These are phyloP conservation scores for Priceomyces medius DNA, from an alignment of 805 yeast species.

Conservation along the genomic window DNA sequence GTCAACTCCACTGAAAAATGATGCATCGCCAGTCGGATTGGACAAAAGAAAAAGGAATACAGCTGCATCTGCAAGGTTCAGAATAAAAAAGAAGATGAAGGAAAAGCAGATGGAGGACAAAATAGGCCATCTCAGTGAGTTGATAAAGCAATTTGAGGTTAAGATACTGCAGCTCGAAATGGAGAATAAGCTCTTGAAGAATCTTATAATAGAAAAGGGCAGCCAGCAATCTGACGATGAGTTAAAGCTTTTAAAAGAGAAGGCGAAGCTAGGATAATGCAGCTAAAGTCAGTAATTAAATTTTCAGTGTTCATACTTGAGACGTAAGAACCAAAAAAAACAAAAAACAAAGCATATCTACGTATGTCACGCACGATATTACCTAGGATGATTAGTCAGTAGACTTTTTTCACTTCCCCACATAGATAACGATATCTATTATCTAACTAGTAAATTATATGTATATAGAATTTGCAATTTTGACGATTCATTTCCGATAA, in stretches of 20 bases:
- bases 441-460: too few species aligned
- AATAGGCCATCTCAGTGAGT: slow-evolving; percentile 42
- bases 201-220: slow-evolving; percentile 53
- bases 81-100: slow-evolving; percentile 59
- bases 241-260: slow-evolving; percentile 32
- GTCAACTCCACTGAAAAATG: background rate
- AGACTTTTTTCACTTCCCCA: too few species aligned
- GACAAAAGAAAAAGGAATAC: slow-evolving; percentile 62
- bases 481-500: too few species aligned
- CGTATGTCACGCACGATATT: too few species aligned
- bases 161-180: slow-evolving; percentile 55
- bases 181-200: slow-evolving; percentile 59
- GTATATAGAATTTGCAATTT: too few species aligned
- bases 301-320: too few species aligned
- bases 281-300: too few species aligned
- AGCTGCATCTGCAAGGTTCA: slow-evolving; percentile 63
- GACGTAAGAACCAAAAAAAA: too few species aligned
- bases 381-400: too few species aligned
- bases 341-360: too few species aligned
- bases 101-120: slow-evolving; percentile 58
- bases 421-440: too few species aligned
- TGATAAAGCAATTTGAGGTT: slow-evolving; percentile 43
- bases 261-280: slow-evolving; percentile 19
- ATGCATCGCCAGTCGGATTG: slow-evolving; percentile 18
- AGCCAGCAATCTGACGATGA: slow-evolving; percentile 40